Base-by-base conservation (phyloP, 2,329 filamentous ascomycete genomes). In the Madurella mycetomatis region DNA sequence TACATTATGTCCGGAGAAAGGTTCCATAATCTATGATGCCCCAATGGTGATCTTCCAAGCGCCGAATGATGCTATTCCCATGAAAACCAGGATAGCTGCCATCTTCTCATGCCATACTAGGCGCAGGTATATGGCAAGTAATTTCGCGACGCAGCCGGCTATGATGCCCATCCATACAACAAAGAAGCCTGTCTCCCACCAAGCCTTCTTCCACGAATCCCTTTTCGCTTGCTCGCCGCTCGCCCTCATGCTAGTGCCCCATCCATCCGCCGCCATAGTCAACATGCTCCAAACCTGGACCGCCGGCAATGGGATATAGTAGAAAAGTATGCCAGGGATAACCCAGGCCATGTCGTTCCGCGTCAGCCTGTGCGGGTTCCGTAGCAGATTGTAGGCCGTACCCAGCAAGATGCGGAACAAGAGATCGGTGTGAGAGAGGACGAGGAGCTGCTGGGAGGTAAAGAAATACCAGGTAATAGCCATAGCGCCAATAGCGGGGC, bases 221-320 rank as follows among this genome's bases (percentile, higher is more conserved):
- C 39, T 57, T 5, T 41, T 37, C 11, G 49, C 48, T 19, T 51
- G 48, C 39, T 57, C 55, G 5, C 55, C 52, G 18, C 55, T 57
- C 2, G 55, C 55, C 9, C 55, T 37, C 55, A 57, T 57, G 30
- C 16, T 54, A 2, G 55, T 57, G 4, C 55, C 55, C 55, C 55
- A 57, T 9, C 55, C 55, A 16, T 57, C 55, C 12, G 55, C 55
- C 1, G 46, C 49, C 55, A 57, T 57, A 4, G 55, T 57, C 48
- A 57, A 11, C 48, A 57, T 57, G 52, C 55, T 57, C 50, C 51
- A 57, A 2, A 57, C 43, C 32, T 57, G 55, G n/a, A 57, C 45
- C 8, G 51, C 55, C 9, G 55, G 55, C 11, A 57, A 42, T 1
- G 55, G 55, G 13, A 57, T 44, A 34, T 57, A 57, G 42, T 57